Base-by-base conservation (phyloP, 768 basidiomycete genomes). In the Psilocybe subaeruginosa region DNA sequence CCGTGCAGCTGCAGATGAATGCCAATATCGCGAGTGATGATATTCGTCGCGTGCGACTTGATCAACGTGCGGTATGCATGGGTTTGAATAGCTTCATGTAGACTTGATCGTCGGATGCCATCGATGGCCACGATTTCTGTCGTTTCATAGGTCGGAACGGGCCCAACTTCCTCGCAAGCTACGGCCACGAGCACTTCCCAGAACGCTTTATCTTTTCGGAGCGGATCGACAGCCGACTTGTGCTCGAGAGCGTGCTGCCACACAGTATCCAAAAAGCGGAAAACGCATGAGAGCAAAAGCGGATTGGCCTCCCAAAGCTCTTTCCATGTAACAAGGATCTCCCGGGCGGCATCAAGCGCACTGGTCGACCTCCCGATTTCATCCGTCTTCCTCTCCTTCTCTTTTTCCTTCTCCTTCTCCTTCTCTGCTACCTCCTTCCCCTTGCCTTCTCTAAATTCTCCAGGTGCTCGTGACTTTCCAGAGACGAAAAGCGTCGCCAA, bases 241-340 rank as follows among this genome's bases (percentile, higher is more conserved):
- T 94, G 90, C 69, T 95, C 89, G 64, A 88, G 77, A 30, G 86
- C 87, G 67, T 93, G 90, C 71, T 91, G 84, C 93, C 92, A 92
- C 16, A 91, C 85, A 27, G 87, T 80, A 62, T 88, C 84, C 66
- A 94, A 73, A 77, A 96, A 97, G 4, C 84, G 80, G 51, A 97
- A 74, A 17, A 92, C 82, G 9, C 88, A 86, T 0, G 89, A 82
- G 11, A 97, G 80, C 8, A 95, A 76, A 17, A 88, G 82, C 0
- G 95, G 92, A 62, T 92, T 92, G 30, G 82, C 72, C 46, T 90
- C 86, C 90, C 93, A 93, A 48, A 90, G 78, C 27, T 85, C 84
- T 52, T 85, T 85, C 92, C 92, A 94, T 48, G 79, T 80, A 5
- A 77, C 79, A 7, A 96, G 75, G 60, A 87, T 84, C 35, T 89